These are phyloP conservation scores for Melastoma malabathricum DNA, from an alignment of 345 rosid species.

Conservation along the genomic window DNA sequence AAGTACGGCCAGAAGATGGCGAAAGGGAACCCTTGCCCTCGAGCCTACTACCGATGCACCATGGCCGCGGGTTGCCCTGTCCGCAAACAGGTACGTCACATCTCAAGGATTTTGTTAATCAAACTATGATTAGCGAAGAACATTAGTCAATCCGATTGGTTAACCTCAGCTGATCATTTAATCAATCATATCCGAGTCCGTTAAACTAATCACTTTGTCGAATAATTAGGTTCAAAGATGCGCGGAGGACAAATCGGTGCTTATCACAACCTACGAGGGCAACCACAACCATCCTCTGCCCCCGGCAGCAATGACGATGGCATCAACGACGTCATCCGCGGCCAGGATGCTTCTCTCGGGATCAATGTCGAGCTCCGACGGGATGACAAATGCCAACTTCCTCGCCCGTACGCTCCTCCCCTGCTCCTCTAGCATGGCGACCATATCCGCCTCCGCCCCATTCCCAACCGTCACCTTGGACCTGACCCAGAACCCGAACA, in stretches of 20 bases:
- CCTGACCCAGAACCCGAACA: constrained; percentile 42
- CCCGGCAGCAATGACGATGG: constrained; percentile 85
- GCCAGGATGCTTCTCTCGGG: constrained; percentile 78
- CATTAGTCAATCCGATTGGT: neutral
- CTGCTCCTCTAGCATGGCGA: constrained; percentile 91
- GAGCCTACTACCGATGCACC: constrained; percentile 70
- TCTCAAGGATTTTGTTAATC: neutral
- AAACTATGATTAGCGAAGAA: neutral
- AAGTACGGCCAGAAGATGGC: constrained; percentile 78
- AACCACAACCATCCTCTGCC: constrained; percentile 95
- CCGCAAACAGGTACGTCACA: constrained; percentile 41
- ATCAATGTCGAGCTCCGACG: constrained; percentile 69
- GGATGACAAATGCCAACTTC: constrained; percentile 56
- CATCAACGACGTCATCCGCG: constrained; percentile 81
- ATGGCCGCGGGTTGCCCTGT: constrained; percentile 80
- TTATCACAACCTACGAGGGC: constrained; percentile 87
- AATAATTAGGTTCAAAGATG: constrained; percentile 70
- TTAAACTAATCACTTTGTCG: too few relatives aligned
- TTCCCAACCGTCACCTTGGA: constrained; percentile 92
- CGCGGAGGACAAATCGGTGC: constrained; percentile 70
- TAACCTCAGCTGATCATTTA: neutral
- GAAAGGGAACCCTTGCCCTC: constrained; percentile 69
- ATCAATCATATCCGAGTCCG: neutral
- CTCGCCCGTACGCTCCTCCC: constrained; percentile 63
- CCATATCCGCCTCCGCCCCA: constrained; percentile 92